Percentiles rank a stretch among this genome's conserved stretches.
These are phyloP conservation scores for Ceratobasidium sp. DNA, from an alignment of 1,284 basidiomycete species.

Conservation along the genomic window DNA sequence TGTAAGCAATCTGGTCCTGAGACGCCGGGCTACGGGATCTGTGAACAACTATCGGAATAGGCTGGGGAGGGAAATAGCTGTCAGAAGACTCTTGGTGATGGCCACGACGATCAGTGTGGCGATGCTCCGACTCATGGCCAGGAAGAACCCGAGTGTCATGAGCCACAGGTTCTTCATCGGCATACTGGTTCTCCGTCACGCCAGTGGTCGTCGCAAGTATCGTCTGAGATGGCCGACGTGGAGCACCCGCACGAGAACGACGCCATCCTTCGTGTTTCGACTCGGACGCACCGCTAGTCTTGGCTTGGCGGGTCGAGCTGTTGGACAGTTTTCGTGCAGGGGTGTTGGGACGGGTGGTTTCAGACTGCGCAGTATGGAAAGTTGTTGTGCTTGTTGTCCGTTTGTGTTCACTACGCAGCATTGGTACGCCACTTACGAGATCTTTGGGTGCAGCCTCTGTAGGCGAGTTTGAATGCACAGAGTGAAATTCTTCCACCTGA, in stretches of 20 bases:
- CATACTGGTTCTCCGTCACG: slow-evolving; percentile 26
- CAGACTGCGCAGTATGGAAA: slow-evolving; percentile 38
- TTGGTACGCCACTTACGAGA: slow-evolving; percentile 28
- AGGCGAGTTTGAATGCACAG: slow-evolving; percentile 28
- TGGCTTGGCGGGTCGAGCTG: slow-evolving; percentile 16
- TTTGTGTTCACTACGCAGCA: slow-evolving; percentile 29
- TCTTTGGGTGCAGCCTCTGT: slow-evolving; percentile 21
- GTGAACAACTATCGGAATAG: not conserved
- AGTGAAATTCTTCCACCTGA: slow-evolving; percentile 37
- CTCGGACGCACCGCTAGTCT: not conserved
- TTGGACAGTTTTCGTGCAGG: slow-evolving; percentile 22
- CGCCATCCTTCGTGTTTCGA: slow-evolving; percentile 29
- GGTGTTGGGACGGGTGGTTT: slow-evolving; percentile 14
- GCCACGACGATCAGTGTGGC: not conserved
- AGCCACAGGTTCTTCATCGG: slow-evolving; percentile 14
- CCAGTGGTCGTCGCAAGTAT: slow-evolving; percentile 8
- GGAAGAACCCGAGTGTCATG: slow-evolving; percentile 1
- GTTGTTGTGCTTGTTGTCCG: slow-evolving; percentile 36
- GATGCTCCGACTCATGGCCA: slow-evolving; percentile 15
- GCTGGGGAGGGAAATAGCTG: not conserved
- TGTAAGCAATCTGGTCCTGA: not conserved
- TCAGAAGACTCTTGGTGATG: slow-evolving; percentile 8
- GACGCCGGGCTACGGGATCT: not conserved
- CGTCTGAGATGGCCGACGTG: slow-evolving; percentile 33
- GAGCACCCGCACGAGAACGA: slow-evolving; percentile 32